Base-by-base conservation (phyloP, 208 protist species). In the Trypanosoma lewisi region DNA sequence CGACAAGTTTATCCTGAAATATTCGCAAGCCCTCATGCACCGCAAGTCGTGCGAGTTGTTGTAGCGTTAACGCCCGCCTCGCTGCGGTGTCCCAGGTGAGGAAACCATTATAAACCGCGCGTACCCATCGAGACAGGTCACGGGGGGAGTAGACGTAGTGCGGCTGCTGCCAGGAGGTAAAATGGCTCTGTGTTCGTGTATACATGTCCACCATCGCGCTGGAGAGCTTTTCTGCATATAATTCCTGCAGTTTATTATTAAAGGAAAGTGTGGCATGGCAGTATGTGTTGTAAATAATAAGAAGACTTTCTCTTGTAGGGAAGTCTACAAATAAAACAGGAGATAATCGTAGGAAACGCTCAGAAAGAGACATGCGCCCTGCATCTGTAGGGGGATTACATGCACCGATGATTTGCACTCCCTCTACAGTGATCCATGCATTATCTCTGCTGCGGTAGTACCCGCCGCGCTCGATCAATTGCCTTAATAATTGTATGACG, bases 141-240 rank as follows among this genome's bases (percentile, higher is more conserved):
- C 98, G 89, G 2, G 98, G 98, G 19, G 90, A 98, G 90, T 99
- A 99, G 42, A 99, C 86, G 83, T 99, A 99, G 80, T 99, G 98
- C 34, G 93, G 91, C 67, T 99, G 95, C 63, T 97, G 87, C 59
- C 97, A 85, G 9, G 96, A 81, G 1, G 92, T 98, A 78, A 99
- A 99, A 27, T 73, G 85, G 39, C 84, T 61, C 80, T 99, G 97
- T 2, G 92, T 98, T n/a, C 56, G 61, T 5, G 67, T 70, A 73
- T 99, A 99, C 62, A 98, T 91, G 42, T 91, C 83, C 16, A 99
- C 96, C 97, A 99, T 99, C 34, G 97, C 94, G 42, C 84, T 57
- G 42, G 97, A 94, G 2, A 98, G 80, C 9, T 63, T 55, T 7
- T 81, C 64, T 28, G 83, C 75, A 19, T 81, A 65, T 12, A 87